Percentiles rank a stretch among this genome's conserved stretches.
phyloP scores from a whole-genome alignment of 2,329 filamentous ascomycete species.

The Pseudocercospora eumusae region DNA sequence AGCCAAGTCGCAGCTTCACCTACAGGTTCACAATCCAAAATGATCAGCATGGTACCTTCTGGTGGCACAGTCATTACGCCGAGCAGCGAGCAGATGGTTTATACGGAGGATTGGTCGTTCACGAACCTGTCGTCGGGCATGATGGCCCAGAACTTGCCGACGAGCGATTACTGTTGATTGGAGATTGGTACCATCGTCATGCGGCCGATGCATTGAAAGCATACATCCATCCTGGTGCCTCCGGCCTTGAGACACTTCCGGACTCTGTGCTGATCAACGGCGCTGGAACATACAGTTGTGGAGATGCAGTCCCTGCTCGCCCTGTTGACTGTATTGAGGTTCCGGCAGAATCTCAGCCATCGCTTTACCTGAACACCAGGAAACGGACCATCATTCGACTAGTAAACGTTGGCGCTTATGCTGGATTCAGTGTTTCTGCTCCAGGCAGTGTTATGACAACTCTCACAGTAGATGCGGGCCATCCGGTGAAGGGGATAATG shows the following conservation, averaged over 20 bases:
- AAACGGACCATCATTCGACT: conserved; percentile 44
- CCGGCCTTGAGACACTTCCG: conserved; percentile 51
- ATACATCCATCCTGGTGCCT: conserved; percentile 48
- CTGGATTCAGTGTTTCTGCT: conserved; percentile 44
- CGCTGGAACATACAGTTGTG: conserved; percentile 49
- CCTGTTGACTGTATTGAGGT: conserved; percentile 48
- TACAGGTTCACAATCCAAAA: conserved; percentile 39
- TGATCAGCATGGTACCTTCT: conserved; percentile 50
- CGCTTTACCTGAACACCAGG: conserved; percentile 23
- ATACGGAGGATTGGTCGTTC: conserved; percentile 52
- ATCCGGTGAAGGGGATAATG: conserved; percentile 35
- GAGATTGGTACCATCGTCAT: conserved; percentile 54
- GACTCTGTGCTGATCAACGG: conserved; percentile 54
- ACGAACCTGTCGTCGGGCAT: conserved; percentile 38
- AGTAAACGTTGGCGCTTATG: conserved; percentile 49
- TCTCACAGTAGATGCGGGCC: conserved; percentile 48
- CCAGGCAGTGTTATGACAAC: conserved; percentile 38
- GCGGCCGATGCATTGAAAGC: conserved; percentile 47
- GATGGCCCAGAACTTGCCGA: conserved; percentile 38
- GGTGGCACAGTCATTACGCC: conserved; percentile 53
- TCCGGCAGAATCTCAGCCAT: conserved; percentile 15
- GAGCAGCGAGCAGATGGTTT: conserved; percentile 50
- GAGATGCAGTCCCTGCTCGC: conserved; percentile 48
- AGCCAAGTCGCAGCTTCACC: conserved; percentile 36
- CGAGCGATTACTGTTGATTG: conserved; percentile 51